Evolutionary conservation across 2,329 filamentous ascomycete genomes (phyloP), one percentile per base, ranked within the genome.

Genomic region (Ascocoryne sarcoides): DNA sequence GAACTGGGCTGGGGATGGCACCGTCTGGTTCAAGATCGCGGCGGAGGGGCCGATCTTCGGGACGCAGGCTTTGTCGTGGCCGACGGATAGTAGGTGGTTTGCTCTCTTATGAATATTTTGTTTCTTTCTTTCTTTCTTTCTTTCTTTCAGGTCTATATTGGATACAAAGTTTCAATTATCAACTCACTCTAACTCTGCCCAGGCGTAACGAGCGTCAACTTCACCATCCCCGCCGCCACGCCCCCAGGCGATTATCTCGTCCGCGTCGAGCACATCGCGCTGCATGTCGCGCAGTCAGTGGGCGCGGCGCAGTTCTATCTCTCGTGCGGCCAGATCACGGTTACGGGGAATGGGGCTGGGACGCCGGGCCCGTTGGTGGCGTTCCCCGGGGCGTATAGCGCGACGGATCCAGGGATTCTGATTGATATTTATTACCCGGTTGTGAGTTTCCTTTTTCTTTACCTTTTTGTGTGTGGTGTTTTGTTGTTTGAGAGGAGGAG

Each of bases 311-410:
- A 54, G 10, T 53, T 52, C 28, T 56, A 50, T 38, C 23, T 66
- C 34, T 58, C 59, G 4, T 68, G 65, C 39, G 59, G 58, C 4
- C 65, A 68, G 46, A 51, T 67, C 40, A 64, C 59, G 34, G 59
- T 68, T 14, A 65, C 64, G 0, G 62, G 60, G 10, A 62, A 64
- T 9, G 65, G 64, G 4, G 60, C 40, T 40, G 57, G 61, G n/a
- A 56, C 46, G 5, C 64, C 64, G 2, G 51, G 55, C 3, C 62
- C 62, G 1, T 46, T 53, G 0, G 56, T 59, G 36, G 51, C 50
- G 30, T 62, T 65, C 45, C 62, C 62, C 1, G 55, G 60, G 16
- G 61, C 60, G 1, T 64, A 63, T 50, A 49, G 51, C 31, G 50
- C 49, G 1, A 59, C 49, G 4, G 60, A 65, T 40, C 58, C 61